These are phyloP conservation scores for Trichoderma harzianum DNA, from an alignment of 2,329 filamentous ascomycete genomes.

Conservation along the genomic window DNA sequence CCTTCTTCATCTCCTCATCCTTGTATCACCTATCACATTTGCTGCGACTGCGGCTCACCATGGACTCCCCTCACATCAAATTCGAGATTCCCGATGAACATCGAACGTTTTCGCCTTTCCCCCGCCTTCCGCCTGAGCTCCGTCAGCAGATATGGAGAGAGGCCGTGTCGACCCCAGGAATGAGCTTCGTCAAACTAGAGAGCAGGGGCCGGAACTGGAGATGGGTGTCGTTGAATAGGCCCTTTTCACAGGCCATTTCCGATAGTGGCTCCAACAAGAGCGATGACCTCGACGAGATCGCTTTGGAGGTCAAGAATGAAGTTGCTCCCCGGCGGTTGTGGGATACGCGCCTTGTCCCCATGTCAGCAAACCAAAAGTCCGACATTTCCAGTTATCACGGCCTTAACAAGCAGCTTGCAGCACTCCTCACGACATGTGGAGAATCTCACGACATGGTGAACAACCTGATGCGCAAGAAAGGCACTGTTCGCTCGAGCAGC, in stretches of 20 bases:
- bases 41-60: background rate
- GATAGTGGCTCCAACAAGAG: constrained; percentile 17
- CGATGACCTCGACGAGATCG: constrained; percentile 24
- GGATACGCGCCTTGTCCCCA: constrained; percentile 25
- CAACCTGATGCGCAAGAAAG: constrained; percentile 23
- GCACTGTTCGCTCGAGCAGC: constrained; percentile 26
- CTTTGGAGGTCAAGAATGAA: constrained; percentile 26
- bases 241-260: background rate
- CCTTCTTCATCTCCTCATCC: background rate
- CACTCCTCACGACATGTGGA: constrained; percentile 27
- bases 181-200: constrained; percentile 35
- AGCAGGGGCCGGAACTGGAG: constrained; percentile 23
- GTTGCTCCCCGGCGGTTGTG: constrained; percentile 20
- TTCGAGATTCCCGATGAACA: constrained; percentile 33
- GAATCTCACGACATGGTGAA: constrained; percentile 27
- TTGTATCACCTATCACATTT: background rate
- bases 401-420: constrained; percentile 29
- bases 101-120: constrained; percentile 32
- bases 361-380: constrained; percentile 29
- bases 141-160: constrained; percentile 35
- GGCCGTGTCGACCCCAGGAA: constrained; percentile 32
- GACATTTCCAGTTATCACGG: constrained; percentile 34
- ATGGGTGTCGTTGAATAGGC: constrained; percentile 23
- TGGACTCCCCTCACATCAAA: constrained; percentile 23
- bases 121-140: constrained; percentile 34